Conservation (phyloP, 306 rosid genomes). For the Quercus ilex region DNA sequence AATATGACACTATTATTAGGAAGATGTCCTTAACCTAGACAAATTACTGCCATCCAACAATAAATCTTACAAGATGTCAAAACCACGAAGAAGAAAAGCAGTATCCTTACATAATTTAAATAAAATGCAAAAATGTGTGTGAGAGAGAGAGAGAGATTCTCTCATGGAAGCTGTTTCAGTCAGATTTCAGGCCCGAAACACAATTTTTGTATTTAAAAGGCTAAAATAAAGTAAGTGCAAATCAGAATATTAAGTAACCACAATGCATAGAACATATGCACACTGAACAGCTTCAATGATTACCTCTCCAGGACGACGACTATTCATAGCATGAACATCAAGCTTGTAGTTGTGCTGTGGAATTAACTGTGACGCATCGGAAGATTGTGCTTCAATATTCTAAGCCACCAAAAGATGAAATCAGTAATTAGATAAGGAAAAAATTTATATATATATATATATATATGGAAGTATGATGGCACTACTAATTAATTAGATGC, state of each 20-base stretch:
- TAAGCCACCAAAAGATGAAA: constrained; percentile 37
- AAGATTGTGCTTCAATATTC: constrained; percentile 81
- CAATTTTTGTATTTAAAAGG: not conserved
- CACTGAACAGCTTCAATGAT: constrained; percentile 18
- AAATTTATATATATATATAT: not conserved
- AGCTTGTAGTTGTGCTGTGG: constrained; percentile 99
- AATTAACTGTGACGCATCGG: constrained; percentile 77
- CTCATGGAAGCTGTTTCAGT: not conserved
- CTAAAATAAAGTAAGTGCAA: not conserved
- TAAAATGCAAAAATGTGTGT: not conserved
- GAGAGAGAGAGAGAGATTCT: not conserved
- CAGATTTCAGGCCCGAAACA: not conserved
- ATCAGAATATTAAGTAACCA: not conserved
- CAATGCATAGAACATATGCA: not conserved
- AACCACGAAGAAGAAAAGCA: not conserved
- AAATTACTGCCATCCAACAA: not conserved
- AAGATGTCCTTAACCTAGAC: not conserved
- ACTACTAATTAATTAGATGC: constrained; percentile 18
- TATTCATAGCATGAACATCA: constrained; percentile 85
- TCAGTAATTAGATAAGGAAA: constrained; percentile 17
- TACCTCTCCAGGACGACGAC: constrained; percentile 96
- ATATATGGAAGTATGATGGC: not conserved
- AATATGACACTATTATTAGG: constrained; percentile 26
- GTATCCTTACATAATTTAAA: constrained; percentile 4
- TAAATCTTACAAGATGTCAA: not conserved